phyloP scores from a whole-genome alignment of 1,139 yeast genomes.

The Kurtzmaniella natalensis region DNA sequence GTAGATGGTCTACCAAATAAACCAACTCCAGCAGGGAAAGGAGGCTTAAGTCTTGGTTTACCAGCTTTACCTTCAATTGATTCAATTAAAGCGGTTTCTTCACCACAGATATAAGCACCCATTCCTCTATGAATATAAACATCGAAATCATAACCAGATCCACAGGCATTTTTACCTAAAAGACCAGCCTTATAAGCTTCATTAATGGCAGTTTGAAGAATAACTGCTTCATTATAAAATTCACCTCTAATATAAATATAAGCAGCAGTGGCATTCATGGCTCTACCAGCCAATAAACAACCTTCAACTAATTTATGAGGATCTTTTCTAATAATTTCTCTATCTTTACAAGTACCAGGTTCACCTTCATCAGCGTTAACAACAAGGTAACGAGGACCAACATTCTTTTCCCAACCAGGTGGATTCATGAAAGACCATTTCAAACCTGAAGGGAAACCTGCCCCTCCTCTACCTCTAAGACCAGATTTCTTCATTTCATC shows the following conservation, averaged over 20 bases:
- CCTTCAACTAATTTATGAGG: conserved; percentile 90
- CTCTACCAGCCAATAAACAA: conserved; percentile 81
- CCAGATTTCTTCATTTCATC: conserved; percentile 83
- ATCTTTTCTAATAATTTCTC: conserved; percentile 85
- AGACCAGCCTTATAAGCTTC: conserved; percentile 80
- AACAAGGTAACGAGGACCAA: conserved; percentile 80
- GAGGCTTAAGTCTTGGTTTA: conserved; percentile 88
- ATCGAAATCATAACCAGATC: conserved; percentile 80
- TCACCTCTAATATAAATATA: conserved; percentile 88
- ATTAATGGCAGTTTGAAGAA: conserved; percentile 73
- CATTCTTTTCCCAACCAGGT: conserved; percentile 88
- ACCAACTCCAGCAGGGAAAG: conserved; percentile 93
- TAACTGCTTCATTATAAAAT: conserved; percentile 72
- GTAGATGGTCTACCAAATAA: conserved; percentile 87
- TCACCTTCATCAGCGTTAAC: conserved; percentile 94
- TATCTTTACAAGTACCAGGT: conserved; percentile 89
- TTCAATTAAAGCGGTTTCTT: conserved; percentile 84
- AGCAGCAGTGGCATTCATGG: conserved; percentile 91
- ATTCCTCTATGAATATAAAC: conserved; percentile 81
- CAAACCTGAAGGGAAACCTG: conserved; percentile 87
- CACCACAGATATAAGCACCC: conserved; percentile 92
- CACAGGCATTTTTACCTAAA: conserved; percentile 81
- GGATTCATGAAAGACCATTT: conserved; percentile 95
- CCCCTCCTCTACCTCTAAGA: conserved; percentile 88
- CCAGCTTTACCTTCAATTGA: conserved; percentile 89